A percentile compares a stretch with the other conserved stretches of the same genome.
phyloP scores from a whole-genome alignment of 2,329 filamentous ascomycete genomes.

The Clathrospora elynae region DNA sequence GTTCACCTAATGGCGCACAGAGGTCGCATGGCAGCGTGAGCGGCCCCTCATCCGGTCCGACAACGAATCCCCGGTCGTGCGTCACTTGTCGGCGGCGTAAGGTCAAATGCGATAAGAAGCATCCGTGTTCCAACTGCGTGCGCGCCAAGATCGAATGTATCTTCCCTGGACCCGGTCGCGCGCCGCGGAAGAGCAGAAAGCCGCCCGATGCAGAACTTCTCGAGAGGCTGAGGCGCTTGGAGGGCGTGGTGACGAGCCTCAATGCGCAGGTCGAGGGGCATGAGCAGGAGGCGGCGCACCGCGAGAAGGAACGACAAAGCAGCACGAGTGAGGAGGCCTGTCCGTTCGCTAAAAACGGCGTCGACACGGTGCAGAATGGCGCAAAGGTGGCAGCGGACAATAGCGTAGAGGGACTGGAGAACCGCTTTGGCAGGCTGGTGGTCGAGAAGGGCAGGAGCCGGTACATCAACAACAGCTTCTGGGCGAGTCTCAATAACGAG shows the following conservation, averaged over 20 bases:
- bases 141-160: slow-evolving; percentile 73
- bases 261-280: slow-evolving; percentile 51
- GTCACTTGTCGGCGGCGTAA: slow-evolving; percentile 57
- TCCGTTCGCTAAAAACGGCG: slow-evolving; percentile 5
- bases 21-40: slow-evolving; percentile 24
- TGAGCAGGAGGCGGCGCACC: slow-evolving; percentile 41
- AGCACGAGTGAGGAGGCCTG: slow-evolving; percentile 17
- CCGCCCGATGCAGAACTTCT: slow-evolving; percentile 73
- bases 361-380: neutral
- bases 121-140: slow-evolving; percentile 76
- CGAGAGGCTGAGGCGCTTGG: slow-evolving; percentile 72
- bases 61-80: slow-evolving; percentile 43
- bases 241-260: slow-evolving; percentile 72
- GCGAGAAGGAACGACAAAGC: slow-evolving; percentile 25
- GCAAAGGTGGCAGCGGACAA: slow-evolving; percentile 37
- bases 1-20: slow-evolving; percentile 26
- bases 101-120: slow-evolving; percentile 78
- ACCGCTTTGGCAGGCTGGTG: slow-evolving; percentile 70
- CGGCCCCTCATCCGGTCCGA: slow-evolving; percentile 19
- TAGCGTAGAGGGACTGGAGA: slow-evolving; percentile 50
- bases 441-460: slow-evolving; percentile 71
- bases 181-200: slow-evolving; percentile 70
- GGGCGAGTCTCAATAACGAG: slow-evolving; percentile 77
- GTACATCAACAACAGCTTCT: slow-evolving; percentile 78
- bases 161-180: slow-evolving; percentile 74